Evolutionary conservation across 2,329 filamentous ascomycete species (phyloP).

Genomic region (Neobulgaria alba): DNA sequence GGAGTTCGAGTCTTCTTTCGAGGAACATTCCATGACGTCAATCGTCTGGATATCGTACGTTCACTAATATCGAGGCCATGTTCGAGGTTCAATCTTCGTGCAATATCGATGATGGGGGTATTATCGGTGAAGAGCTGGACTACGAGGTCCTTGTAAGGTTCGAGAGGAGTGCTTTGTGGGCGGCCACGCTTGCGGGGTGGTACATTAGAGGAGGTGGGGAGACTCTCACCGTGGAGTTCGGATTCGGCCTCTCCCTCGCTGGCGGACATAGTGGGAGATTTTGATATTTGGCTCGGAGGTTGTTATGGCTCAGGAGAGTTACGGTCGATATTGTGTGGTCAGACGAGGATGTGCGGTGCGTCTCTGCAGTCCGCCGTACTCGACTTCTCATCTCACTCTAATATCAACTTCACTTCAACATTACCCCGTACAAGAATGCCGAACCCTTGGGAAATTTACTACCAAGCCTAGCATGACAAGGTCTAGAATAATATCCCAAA

Average conservation of each 20-base stretch:
- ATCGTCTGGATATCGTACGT: conserved; percentile 23
- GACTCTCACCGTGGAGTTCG: neutral
- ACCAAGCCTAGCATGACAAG: too few relatives aligned
- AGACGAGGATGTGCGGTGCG: neutral
- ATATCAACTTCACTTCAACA: neutral
- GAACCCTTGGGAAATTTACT: too few relatives aligned
- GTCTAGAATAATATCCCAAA: too few relatives aligned
- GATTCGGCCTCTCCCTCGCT: conserved; percentile 1
- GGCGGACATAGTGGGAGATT: conserved; percentile 11
- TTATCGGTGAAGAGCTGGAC: conserved; percentile 22
- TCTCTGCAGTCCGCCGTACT: conserved; percentile 10
- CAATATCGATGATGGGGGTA: conserved; percentile 23
- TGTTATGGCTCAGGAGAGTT: conserved; percentile 17
- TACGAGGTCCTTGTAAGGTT: conserved; percentile 24
- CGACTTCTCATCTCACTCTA: neutral
- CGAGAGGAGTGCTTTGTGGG: conserved; percentile 19
- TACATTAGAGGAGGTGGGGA: neutral
- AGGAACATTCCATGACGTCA: conserved; percentile 23
- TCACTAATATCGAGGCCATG: conserved; percentile 23
- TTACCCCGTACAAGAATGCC: too few relatives aligned
- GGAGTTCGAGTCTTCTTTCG: conserved; percentile 21
- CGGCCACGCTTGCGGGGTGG: conserved; percentile 18
- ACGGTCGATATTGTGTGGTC: conserved; percentile 1
- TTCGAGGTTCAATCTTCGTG: conserved; percentile 21
- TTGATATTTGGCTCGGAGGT: conserved; percentile 18